Evolutionary conservation across 139 green algal genomes (phyloP).

Genomic region (Mesotaenium endlicherianum): DNA sequence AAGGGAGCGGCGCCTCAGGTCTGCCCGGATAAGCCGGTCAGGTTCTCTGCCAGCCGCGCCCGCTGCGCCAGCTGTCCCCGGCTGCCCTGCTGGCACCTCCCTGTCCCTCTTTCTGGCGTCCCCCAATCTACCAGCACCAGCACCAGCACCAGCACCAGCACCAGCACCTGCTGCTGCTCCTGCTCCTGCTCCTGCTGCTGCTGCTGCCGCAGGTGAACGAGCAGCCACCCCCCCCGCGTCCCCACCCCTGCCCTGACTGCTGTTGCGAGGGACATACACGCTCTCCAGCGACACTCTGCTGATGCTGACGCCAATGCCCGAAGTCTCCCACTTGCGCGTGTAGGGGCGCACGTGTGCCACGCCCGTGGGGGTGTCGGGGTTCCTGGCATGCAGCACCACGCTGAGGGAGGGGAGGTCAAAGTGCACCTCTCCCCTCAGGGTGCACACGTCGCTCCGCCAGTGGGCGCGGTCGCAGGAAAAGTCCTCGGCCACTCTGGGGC

Average conservation of each 20-base stretch:
- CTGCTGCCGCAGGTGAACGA: no score
- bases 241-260: background rate
- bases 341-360: background rate
- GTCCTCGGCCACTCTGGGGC: no score
- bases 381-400: background rate
- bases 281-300: background rate
- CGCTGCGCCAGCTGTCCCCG: no score
- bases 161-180: no score
- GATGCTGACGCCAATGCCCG: background rate
- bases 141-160: no score
- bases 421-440: background rate
- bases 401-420: background rate
- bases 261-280: background rate
- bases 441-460: constrained; percentile 7
- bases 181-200: no score
- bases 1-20: no score
- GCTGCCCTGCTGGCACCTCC: no score
- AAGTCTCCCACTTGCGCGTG: constrained; percentile 1
- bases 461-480: background rate
- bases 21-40: no score
- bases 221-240: background rate
- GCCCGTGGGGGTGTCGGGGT: background rate
- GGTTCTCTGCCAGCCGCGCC: no score
- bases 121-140: no score
- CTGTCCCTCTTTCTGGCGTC: no score